These are phyloP conservation scores for Fusarium verticillioides DNA, from an alignment of 2,329 filamentous ascomycete species.

Conservation along the genomic window DNA sequence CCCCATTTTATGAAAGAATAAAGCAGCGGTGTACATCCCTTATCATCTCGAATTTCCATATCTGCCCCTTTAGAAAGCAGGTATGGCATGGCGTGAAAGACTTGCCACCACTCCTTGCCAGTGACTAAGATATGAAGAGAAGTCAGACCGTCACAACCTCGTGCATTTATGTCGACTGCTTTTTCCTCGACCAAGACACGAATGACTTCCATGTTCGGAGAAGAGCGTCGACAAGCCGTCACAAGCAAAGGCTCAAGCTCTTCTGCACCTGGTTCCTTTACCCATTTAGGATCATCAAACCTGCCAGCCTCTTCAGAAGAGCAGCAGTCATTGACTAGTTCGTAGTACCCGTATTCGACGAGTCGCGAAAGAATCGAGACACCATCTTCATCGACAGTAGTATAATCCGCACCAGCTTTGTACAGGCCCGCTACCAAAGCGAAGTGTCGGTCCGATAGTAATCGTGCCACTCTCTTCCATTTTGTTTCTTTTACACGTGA, in stretches of 20 bases:
- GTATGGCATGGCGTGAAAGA: conserved; percentile 29
- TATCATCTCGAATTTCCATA: conserved; percentile 6
- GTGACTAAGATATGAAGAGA: conserved; percentile 22
- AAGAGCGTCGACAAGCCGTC: conserved; percentile 9
- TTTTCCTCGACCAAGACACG: conserved; percentile 33
- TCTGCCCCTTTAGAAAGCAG: conserved; percentile 32
- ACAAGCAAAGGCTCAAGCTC: neutral
- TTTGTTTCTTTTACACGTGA: neutral
- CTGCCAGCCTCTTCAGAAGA: conserved; percentile 5
- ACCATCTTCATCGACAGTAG: neutral
- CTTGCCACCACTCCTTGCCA: conserved; percentile 28
- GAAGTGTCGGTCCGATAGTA: conserved; percentile 16
- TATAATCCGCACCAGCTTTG: conserved; percentile 23
- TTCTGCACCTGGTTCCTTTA: neutral
- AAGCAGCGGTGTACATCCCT: conserved; percentile 20
- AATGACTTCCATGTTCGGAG: conserved; percentile 34
- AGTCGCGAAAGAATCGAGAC: conserved; percentile 10
- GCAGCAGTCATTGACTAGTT: conserved; percentile 26
- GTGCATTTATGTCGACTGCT: neutral
- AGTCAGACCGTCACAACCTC: neutral
- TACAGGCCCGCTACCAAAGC: conserved; percentile 13
- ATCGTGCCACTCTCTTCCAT: conserved; percentile 6
- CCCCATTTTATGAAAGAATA: neutral
- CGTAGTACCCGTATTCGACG: conserved; percentile 10
- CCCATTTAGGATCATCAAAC: conserved; percentile 2